Evolutionary conservation across 441 rosid species (phyloP).

Genomic region (Adansonia rubrostipa): DNA sequence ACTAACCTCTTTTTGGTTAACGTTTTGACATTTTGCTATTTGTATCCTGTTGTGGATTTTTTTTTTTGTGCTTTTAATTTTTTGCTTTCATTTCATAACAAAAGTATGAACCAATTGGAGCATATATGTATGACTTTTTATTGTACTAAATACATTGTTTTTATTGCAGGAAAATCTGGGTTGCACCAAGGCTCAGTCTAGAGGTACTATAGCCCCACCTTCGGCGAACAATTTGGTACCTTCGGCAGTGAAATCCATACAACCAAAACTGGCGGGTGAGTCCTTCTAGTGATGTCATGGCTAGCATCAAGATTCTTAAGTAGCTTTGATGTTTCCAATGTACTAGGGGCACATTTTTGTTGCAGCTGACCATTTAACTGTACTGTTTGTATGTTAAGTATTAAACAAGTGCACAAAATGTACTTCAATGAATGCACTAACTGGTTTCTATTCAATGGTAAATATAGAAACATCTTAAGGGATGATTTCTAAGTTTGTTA

Average conservation of each 20-base stretch:
- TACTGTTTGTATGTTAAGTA: neutral
- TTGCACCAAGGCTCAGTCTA: conserved; percentile 39
- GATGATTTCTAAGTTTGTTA: neutral
- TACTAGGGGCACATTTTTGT: conserved; percentile 13
- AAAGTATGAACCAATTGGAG: neutral
- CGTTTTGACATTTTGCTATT: neutral
- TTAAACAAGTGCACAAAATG: neutral
- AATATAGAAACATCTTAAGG: neutral
- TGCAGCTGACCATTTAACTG: neutral
- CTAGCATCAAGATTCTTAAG: conserved; percentile 8
- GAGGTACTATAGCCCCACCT: conserved; percentile 44
- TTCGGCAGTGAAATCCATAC: conserved; percentile 36
- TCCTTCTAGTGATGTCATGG: neutral
- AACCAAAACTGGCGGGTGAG: conserved; percentile 50
- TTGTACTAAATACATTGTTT: neutral
- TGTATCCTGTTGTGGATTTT: neutral
- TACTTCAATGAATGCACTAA: neutral
- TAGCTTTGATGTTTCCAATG: conserved; percentile 7
- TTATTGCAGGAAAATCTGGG: conserved; percentile 43
- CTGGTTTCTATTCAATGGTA: neutral
- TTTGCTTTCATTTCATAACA: neutral
- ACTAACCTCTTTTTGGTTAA: neutral
- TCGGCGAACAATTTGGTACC: conserved; percentile 29
- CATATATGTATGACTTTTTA: neutral
- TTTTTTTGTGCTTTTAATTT: neutral